These are phyloP conservation scores for Leptographium radiaticola DNA, from an alignment of 2,329 filamentous ascomycete genomes.

Conservation along the genomic window DNA sequence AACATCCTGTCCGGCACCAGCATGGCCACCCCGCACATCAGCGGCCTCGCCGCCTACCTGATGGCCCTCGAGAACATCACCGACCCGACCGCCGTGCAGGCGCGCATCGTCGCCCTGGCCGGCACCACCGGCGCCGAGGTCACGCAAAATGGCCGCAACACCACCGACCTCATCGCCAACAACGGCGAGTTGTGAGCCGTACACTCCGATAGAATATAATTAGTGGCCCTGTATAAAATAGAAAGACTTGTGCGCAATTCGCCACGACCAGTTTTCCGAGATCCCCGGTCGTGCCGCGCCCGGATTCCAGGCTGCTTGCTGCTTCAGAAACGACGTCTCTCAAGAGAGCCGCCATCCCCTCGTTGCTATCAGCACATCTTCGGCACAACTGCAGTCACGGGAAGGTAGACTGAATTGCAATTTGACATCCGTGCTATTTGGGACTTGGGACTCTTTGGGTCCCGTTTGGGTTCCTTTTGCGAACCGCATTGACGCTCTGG, in stretches of 20 bases:
- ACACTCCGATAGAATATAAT: too few relatives aligned
- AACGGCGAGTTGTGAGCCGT: slow-evolving; percentile 28
- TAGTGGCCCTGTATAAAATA: too few relatives aligned
- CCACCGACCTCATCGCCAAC: slow-evolving; percentile 42
- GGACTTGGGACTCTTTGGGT: neutral
- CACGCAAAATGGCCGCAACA: slow-evolving; percentile 26
- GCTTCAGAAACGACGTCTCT: slow-evolving; percentile 1
- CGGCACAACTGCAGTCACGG: slow-evolving; percentile 90
- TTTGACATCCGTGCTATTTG: slow-evolving; percentile 95
- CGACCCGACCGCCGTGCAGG: slow-evolving; percentile 34
- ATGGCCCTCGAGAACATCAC: slow-evolving; percentile 21
- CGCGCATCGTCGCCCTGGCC: slow-evolving; percentile 54
- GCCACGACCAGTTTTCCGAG: neutral
- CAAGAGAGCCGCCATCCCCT: neutral
- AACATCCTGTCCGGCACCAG: slow-evolving; percentile 14
- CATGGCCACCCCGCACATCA: slow-evolving; percentile 13
- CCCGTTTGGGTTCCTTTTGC: neutral
- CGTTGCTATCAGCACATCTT: slow-evolving; percentile 90
- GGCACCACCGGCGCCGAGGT: slow-evolving; percentile 30
- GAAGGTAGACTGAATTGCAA: slow-evolving; percentile 69
- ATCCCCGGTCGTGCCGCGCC: slow-evolving; percentile 15
- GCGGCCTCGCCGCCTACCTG: slow-evolving; percentile 14
- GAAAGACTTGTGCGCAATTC: slow-evolving; percentile 20
- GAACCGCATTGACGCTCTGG: too few relatives aligned
- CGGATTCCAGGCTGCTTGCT: slow-evolving; percentile 25